These are phyloP conservation scores for Calocybe gangraenosa DNA, from an alignment of 768 basidiomycete genomes.

Conservation along the genomic window DNA sequence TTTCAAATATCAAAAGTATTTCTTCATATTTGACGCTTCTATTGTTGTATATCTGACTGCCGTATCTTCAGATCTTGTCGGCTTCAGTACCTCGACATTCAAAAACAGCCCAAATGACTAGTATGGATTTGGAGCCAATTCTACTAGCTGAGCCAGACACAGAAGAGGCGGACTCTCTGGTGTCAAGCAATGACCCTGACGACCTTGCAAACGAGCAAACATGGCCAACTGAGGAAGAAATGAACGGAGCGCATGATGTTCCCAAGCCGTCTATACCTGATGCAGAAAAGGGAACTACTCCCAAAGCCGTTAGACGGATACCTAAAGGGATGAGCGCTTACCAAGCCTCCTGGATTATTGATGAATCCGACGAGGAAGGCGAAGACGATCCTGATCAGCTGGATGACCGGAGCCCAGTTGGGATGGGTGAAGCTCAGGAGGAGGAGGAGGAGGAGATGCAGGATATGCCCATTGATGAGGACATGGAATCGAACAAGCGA, in stretches of 20 bases:
- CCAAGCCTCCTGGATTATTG: constrained; percentile 95
- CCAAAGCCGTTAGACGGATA: constrained; percentile 72
- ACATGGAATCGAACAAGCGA: constrained; percentile 51
- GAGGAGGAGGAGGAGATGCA: constrained; percentile 65
- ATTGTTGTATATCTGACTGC: background rate
- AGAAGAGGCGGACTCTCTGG: constrained; percentile 75
- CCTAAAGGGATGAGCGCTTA: constrained; percentile 97
- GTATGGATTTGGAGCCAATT: constrained; percentile 68
- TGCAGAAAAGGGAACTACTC: constrained; percentile 69
- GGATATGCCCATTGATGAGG: constrained; percentile 52
- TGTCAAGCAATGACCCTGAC: constrained; percentile 85
- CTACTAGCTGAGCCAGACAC: constrained; percentile 62
- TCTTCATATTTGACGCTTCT: background rate
- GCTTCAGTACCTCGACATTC: constrained; percentile 43
- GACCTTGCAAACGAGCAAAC: constrained; percentile 94
- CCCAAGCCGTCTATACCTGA: constrained; percentile 49
- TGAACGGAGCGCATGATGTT: constrained; percentile 41
- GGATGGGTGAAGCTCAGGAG: constrained; percentile 39
- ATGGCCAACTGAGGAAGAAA: constrained; percentile 98
- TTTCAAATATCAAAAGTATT: constrained; percentile 78
- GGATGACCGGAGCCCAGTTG: constrained; percentile 34
- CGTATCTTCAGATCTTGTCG: constrained; percentile 57
- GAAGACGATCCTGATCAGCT: constrained; percentile 41
- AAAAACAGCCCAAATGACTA: constrained; percentile 27
- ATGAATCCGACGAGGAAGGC: constrained; percentile 68